Evolutionary conservation across 2,329 filamentous ascomycete genomes (phyloP).

Genomic region (Emmonsia crescens): DNA sequence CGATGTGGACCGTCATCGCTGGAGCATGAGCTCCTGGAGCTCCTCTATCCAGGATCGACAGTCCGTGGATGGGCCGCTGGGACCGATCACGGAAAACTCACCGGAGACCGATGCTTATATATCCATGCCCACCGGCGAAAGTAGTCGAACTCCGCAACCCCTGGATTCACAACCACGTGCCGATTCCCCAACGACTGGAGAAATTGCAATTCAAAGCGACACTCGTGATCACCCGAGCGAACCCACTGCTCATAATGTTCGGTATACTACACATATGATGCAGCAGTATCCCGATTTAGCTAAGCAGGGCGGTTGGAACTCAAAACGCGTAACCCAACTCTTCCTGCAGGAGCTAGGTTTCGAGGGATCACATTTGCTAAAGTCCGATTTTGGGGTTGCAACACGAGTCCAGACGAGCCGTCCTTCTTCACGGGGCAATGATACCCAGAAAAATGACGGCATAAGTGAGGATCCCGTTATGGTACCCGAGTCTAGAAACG

Average conservation of each 20-base stretch:
- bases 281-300: constrained; percentile 41
- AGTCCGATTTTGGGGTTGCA: constrained; percentile 6
- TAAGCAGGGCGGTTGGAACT: constrained; percentile 44
- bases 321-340: constrained; percentile 44
- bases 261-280: constrained; percentile 12
- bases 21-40: constrained; percentile 37
- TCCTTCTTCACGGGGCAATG: constrained; percentile 4
- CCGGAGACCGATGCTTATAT: constrained; percentile 13
- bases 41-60: constrained; percentile 30
- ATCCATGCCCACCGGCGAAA: constrained; percentile 3
- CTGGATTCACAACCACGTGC: not conserved
- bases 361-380: constrained; percentile 15
- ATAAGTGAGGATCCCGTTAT: constrained; percentile 28
- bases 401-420: constrained; percentile 8
- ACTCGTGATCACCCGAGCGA: not conserved
- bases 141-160: not conserved
- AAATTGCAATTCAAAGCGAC: not conserved
- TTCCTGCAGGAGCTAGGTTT: constrained; percentile 40
- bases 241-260: not conserved
- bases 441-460: constrained; percentile 15
- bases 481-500: constrained; percentile 14
- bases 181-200: not conserved
- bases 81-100: constrained; percentile 27
- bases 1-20: constrained; percentile 20
- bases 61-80: constrained; percentile 25